Conservation (phyloP, 257 asterid species). For the Jasminum sambac region DNA sequence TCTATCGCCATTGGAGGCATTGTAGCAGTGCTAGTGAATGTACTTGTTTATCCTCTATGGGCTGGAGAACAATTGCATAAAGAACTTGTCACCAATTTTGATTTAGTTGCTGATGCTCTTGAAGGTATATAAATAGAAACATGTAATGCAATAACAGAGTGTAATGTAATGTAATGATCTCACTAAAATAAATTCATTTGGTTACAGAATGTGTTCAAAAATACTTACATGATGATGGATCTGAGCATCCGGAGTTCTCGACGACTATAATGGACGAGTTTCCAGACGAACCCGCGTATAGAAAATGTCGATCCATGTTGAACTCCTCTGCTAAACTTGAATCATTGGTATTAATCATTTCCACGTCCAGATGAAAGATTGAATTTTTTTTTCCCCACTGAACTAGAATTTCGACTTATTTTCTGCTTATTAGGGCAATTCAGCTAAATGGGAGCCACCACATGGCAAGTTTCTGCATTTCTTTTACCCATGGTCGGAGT, state of each 20-base stretch:
- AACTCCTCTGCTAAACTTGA: conserved; percentile 59
- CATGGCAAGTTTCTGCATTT: conserved; percentile 63
- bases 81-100: conserved; percentile 58
- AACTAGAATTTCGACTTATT: background rate
- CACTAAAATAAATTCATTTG: background rate
- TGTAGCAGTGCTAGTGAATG: conserved; percentile 59
- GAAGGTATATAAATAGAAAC: conserved; percentile 44
- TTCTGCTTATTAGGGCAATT: conserved; percentile 43
- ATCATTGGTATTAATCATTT: conserved; percentile 44
- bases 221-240: conserved; percentile 57
- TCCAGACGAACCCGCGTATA: conserved; percentile 67
- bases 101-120: conserved; percentile 62
- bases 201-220: conserved; percentile 68
- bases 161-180: background rate
- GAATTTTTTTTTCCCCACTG: background rate
- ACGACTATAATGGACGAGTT: conserved; percentile 55
- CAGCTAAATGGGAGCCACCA: conserved; percentile 88
- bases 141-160: background rate
- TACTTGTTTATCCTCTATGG: conserved; percentile 63
- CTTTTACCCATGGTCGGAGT: conserved; percentile 73
- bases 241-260: conserved; percentile 43
- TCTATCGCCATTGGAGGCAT: conserved; percentile 73
- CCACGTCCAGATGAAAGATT: background rate
- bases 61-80: conserved; percentile 73
- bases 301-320: conserved; percentile 52